Evolutionary conservation across 176 grass and related monocot genomes (phyloP), one percentile per base, ranked within the genome.

Genomic region (Zea luxurians): DNA sequence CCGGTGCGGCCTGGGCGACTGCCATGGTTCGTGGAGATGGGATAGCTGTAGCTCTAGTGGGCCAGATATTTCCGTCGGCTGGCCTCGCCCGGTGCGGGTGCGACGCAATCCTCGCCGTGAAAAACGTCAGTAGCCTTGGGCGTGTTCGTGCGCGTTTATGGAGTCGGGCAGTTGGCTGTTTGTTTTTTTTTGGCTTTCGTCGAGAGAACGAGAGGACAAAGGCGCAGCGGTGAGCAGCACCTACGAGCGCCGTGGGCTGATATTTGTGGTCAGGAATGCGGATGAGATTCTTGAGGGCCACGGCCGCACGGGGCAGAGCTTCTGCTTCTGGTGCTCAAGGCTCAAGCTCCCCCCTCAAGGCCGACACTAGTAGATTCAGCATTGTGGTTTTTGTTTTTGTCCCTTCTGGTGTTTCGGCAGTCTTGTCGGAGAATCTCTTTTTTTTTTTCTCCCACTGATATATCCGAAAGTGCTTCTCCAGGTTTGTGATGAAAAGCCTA

Each of bases 1-100:
- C 75, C 65, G 75, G 75, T 47, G 66, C 61, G 27, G 63, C 46
- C 80, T 74, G 70, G 37, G 81, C 40, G 17, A 74, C 64, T 36
- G 58, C 48, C 82, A 81, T 84, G 48, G 52, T 21, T 13, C 5
- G 61, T 5, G 11, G 76, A n/a, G 12, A 64, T 12, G 7, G 9
- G 16, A 18, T 37, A 10, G 38, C 5, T 36, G 35, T 27, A 27
- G 5, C 3, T 40, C 17, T 57, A 57, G 17, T 0, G 53, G 16
- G 53, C 58, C 48, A 73, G 73, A 52, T 73, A 34, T 76, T 65
- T 11, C 9, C 50, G 69, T 64, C 58, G 36, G 15, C 21, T 36
- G 37, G 3, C 21, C 41, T 37, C 62, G 57, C n/a, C 12, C 40
- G 72, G 57, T 41, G 16, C 16, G 16, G n/a, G 53, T 57, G 53